Percentiles rank a stretch among this genome's conserved stretches.
Evolutionary conservation across 2,329 filamentous ascomycete species (phyloP).

Genomic region (Talaromyces piceae): DNA sequence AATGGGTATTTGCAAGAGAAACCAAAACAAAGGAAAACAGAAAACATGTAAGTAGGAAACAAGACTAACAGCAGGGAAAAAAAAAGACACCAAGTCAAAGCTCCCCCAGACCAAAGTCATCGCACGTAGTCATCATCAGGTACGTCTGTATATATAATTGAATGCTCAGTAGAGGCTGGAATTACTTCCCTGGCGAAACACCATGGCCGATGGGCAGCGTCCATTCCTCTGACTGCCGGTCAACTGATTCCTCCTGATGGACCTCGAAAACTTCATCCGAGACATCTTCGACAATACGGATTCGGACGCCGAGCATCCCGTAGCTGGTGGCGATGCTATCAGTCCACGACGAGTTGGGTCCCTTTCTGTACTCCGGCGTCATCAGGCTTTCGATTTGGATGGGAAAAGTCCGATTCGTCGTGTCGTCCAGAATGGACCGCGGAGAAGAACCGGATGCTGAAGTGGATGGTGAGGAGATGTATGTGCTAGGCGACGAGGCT

Average conservation of each 20-base stretch:
- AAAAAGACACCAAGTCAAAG: too few species aligned
- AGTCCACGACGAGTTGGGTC: conserved; percentile 9
- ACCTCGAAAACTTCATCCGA: not conserved
- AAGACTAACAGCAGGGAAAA: too few species aligned
- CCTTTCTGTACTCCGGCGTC: not conserved
- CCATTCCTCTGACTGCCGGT: not conserved
- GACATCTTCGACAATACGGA: conserved; percentile 1
- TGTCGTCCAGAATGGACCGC: not conserved
- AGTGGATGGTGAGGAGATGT: not conserved
- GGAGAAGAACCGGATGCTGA: conserved; percentile 1
- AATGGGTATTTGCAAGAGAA: not conserved
- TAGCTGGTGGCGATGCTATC: conserved; percentile 13
- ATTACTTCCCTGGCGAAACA: not conserved
- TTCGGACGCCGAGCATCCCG: conserved; percentile 11
- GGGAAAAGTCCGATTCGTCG: not conserved
- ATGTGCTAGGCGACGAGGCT: not conserved
- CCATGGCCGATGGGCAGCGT: not conserved
- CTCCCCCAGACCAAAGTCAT: not conserved
- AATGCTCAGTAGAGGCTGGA: not conserved
- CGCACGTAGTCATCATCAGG: not conserved
- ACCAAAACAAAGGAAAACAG: not conserved
- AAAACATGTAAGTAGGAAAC: too few species aligned
- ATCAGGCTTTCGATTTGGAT: conserved; percentile 5
- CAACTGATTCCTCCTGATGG: not conserved
- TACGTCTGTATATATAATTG: not conserved